These are phyloP conservation scores for Mortierella sp. DNA, from an alignment of 371 early-diverging fungal species.

Conservation along the genomic window DNA sequence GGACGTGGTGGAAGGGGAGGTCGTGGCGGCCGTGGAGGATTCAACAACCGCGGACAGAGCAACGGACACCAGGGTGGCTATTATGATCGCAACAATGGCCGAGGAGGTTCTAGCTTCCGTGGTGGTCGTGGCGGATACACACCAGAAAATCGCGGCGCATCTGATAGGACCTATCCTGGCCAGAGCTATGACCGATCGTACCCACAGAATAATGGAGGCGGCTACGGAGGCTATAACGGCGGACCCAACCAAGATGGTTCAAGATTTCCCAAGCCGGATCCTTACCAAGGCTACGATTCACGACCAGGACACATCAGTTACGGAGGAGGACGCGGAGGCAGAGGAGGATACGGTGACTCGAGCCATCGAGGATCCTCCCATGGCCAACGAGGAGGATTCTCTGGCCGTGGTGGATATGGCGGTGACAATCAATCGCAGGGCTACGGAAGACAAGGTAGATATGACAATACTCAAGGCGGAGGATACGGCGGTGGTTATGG, in stretches of 20 bases:
- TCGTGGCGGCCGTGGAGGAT: conserved; percentile 52
- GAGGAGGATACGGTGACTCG: conserved; percentile 52
- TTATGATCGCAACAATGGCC: conserved; percentile 29
- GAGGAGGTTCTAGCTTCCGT: conserved; percentile 32
- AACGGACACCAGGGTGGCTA: conserved; percentile 33
- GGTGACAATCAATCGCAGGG: conserved; percentile 29
- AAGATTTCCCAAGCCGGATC: conserved; percentile 36
- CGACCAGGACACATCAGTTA: conserved; percentile 30
- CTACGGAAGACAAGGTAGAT: conserved; percentile 20
- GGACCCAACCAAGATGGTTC: conserved; percentile 38
- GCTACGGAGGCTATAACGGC: conserved; percentile 22
- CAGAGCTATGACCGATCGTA: conserved; percentile 43
- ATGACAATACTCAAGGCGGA: conserved; percentile 18
- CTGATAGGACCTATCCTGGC: conserved; percentile 50
- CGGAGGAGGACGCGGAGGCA: conserved; percentile 41
- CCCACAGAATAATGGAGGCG: conserved; percentile 12
- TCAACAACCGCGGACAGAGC: conserved; percentile 34
- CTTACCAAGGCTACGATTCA: conserved; percentile 50
- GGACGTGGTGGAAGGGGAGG: conserved; percentile 48
- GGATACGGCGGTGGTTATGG: conserved; percentile 41
- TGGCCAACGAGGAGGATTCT: conserved; percentile 29
- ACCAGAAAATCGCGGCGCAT: conserved; percentile 44
- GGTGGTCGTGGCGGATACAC: conserved; percentile 48
- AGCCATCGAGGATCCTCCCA: conserved; percentile 41
- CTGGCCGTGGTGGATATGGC: conserved; percentile 37